Percentiles rank a stretch among this genome's conserved stretches.
phyloP scores from a whole-genome alignment of 2,329 filamentous ascomycete genomes.

The Diaporthe ilicicola region DNA sequence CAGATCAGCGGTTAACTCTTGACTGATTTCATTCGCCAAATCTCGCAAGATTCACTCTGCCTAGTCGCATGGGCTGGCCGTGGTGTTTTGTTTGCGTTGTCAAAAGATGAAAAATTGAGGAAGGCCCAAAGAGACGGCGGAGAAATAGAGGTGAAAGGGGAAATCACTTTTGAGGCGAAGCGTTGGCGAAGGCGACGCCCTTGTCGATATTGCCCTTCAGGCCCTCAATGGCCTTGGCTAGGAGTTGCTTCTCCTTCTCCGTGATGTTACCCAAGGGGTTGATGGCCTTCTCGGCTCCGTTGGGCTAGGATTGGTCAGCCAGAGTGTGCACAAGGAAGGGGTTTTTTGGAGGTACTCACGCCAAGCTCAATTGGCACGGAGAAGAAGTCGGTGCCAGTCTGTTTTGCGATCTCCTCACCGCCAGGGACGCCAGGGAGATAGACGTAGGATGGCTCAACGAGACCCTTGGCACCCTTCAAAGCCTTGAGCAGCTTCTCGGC shows the following conservation, averaged over 20 bases:
- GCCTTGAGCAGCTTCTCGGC: slow-evolving; percentile 94
- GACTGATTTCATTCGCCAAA: slow-evolving; percentile 22
- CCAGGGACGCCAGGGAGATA: slow-evolving; percentile 91
- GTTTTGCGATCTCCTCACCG: slow-evolving; percentile 85
- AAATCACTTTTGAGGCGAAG: slow-evolving; percentile 87
- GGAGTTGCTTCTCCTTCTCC: slow-evolving; percentile 88
- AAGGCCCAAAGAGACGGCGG: slow-evolving; percentile 34
- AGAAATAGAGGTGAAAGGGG: slow-evolving; percentile 41
- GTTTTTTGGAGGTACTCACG: slow-evolving; percentile 68
- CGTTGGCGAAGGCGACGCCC: slow-evolving; percentile 89
- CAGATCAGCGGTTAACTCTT: slow-evolving; percentile 30
- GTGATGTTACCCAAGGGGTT: slow-evolving; percentile 82
- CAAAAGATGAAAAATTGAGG: slow-evolving; percentile 35
- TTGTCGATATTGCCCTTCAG: slow-evolving; percentile 94
- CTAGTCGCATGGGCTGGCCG: slow-evolving; percentile 25
- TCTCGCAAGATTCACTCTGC: slow-evolving; percentile 29
- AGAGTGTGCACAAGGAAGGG: slow-evolving; percentile 3
- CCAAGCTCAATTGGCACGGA: slow-evolving; percentile 95
- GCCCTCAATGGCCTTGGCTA: slow-evolving; percentile 77
- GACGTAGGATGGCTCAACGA: slow-evolving; percentile 94
- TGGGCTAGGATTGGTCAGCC: slow-evolving; percentile 61
- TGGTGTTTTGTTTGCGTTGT: slow-evolving; percentile 19
- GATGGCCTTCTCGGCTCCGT: slow-evolving; percentile 84
- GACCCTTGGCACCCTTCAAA: slow-evolving; percentile 85
- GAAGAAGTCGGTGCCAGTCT: slow-evolving; percentile 90